Evolutionary conservation across 257 asterid species (phyloP).

Genomic region (Voacanga thouarsii): DNA sequence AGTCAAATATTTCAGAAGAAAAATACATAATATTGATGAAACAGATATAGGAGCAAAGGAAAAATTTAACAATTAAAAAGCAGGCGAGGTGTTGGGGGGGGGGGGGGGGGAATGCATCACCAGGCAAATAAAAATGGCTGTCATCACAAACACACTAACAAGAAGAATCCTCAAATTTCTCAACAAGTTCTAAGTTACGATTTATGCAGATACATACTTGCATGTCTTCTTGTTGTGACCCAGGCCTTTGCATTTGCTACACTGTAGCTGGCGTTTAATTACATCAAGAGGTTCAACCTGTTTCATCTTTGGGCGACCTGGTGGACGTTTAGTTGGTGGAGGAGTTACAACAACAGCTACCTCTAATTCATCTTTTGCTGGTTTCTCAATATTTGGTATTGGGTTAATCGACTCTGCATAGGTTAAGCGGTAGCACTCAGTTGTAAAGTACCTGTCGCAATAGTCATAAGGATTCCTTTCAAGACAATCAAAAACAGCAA

Average conservation of each 20-base stretch:
- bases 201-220: slow-evolving; percentile 48
- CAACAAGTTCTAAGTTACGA: neutral
- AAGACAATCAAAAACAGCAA: slow-evolving; percentile 58
- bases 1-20: neutral
- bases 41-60: neutral
- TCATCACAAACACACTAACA: neutral
- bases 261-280: slow-evolving; percentile 95
- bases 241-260: slow-evolving; percentile 96
- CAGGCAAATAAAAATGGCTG: neutral
- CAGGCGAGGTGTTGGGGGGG: too few relatives aligned
- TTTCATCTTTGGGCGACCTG: slow-evolving; percentile 90
- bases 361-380: slow-evolving; percentile 54
- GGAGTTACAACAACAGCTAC: slow-evolving; percentile 69
- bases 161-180: neutral
- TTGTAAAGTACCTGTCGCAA: slow-evolving; percentile 70
- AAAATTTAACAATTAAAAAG: neutral
- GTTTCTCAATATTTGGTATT: slow-evolving; percentile 78
- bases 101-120: too few relatives aligned
- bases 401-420: slow-evolving; percentile 89
- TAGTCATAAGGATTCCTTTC: slow-evolving; percentile 65
- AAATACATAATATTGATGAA: neutral
- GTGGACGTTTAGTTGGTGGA: slow-evolving; percentile 89
- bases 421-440: slow-evolving; percentile 58
- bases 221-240: slow-evolving; percentile 97
- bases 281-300: slow-evolving; percentile 63